Conservation (phyloP, 129 eudicot genomes). For the carrot (Daucus carota) region DNA sequence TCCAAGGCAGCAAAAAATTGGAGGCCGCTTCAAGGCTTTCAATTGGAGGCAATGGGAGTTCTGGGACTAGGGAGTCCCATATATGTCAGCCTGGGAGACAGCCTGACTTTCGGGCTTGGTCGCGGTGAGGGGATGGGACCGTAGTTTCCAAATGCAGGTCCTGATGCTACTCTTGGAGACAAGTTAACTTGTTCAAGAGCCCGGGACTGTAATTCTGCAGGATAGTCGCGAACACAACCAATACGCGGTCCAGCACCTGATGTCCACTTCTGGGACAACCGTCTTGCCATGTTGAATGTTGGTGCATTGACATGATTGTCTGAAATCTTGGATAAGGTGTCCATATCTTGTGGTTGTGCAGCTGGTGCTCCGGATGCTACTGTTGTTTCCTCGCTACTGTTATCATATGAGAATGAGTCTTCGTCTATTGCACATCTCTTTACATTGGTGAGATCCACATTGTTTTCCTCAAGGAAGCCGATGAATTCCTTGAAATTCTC, state of each 20-base stretch:
- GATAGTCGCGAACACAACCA: conserved; percentile 82
- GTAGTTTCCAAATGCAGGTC: conserved; percentile 11
- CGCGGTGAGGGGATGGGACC: conserved; percentile 42
- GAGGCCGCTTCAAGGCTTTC: not conserved
- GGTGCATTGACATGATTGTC: not conserved
- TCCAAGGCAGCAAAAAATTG: not conserved
- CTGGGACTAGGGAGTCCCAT: conserved; percentile 42
- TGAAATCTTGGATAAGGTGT: conserved; percentile 4
- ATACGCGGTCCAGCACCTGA: conserved; percentile 80
- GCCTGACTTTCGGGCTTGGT: conserved; percentile 30
- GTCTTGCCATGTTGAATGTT: conserved; percentile 38
- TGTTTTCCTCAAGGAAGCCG: conserved; percentile 70
- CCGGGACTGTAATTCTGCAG: conserved; percentile 66
- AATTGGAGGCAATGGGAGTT: conserved; percentile 8
- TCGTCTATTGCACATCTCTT: conserved; percentile 79
- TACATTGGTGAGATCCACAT: conserved; percentile 72
- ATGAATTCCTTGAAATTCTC: conserved; percentile 78
- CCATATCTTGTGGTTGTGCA: conserved; percentile 25
- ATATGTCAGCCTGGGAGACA: conserved; percentile 33
- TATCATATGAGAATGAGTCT: conserved; percentile 34
- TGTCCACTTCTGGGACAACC: conserved; percentile 72
- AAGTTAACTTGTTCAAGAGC: conserved; percentile 95
- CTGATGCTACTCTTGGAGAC: conserved; percentile 51
- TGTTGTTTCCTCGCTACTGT: conserved; percentile 30
- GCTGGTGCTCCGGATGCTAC: conserved; percentile 11